These are phyloP conservation scores for Cladosporium sp. DNA, from an alignment of 2,329 filamentous ascomycete species.

Conservation along the genomic window DNA sequence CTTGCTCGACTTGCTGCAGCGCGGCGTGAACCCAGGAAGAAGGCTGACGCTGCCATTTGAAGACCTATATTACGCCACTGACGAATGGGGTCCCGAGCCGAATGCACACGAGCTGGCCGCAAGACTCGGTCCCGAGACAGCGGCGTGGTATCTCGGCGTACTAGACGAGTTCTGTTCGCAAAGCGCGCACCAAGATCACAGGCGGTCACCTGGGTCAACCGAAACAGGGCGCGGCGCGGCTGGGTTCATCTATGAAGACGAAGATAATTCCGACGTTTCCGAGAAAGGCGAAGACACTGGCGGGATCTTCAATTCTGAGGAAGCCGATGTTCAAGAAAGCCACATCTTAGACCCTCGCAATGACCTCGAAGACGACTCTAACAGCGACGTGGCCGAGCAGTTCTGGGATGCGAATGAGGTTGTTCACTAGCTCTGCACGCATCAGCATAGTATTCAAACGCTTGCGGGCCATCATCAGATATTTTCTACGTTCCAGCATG, in stretches of 20 bases:
- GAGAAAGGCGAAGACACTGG: background rate
- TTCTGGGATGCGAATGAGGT: constrained; percentile 1
- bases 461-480: no score
- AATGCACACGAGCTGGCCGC: background rate
- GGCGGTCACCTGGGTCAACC: background rate
- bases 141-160: background rate
- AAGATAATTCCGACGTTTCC: background rate
- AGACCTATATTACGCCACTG: background rate
- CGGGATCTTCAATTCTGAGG: no score
- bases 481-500: no score
- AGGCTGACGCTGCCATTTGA: background rate
- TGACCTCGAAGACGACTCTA: background rate
- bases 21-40: background rate
- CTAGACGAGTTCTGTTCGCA: background rate
- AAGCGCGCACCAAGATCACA: background rate
- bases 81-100: background rate
- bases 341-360: background rate
- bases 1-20: background rate
- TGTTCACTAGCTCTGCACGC: no score
- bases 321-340: background rate
- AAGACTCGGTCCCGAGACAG: background rate
- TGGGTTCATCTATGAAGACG: background rate
- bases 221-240: background rate
- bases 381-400: background rate
- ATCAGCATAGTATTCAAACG: no score